phyloP scores from a whole-genome alignment of 2,329 filamentous ascomycete genomes.

The Myotisia sp. region DNA sequence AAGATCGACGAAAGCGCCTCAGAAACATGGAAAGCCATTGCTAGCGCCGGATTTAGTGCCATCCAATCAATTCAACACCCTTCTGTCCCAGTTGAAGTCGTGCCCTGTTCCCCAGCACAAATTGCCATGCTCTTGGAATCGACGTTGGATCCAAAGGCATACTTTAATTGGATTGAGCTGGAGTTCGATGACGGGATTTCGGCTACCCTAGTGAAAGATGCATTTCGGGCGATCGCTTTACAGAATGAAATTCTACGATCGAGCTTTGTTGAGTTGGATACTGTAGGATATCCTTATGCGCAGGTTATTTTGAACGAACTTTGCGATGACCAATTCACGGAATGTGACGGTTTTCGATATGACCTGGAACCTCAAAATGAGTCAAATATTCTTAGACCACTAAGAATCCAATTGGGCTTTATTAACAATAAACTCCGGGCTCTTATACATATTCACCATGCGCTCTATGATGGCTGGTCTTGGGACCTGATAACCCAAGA shows the following conservation, averaged over 20 bases:
- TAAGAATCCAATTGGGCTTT: conserved; percentile 44
- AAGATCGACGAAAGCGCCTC: conserved; percentile 8
- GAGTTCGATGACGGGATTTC: conserved; percentile 33
- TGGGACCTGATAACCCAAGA: conserved; percentile 60
- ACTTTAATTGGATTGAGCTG: conserved; percentile 66
- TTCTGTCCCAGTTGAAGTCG: conserved; percentile 24
- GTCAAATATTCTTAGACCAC: conserved; percentile 38
- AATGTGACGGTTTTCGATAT: conserved; percentile 28
- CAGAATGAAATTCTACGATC: conserved; percentile 57
- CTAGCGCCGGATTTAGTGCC: conserved; percentile 23
- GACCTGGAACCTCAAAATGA: conserved; percentile 27
- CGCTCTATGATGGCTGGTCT: conserved; percentile 89
- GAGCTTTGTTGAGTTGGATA: conserved; percentile 48
- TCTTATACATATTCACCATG: conserved; percentile 58
- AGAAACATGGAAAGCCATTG: conserved; percentile 14
- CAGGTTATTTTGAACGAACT: conserved; percentile 51
- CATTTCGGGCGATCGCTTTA: conserved; percentile 37
- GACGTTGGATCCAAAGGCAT: conserved; percentile 42
- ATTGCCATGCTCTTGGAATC: conserved; percentile 70
- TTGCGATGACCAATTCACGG: conserved; percentile 31
- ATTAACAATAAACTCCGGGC: conserved; percentile 15
- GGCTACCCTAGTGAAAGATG: conserved; percentile 31
- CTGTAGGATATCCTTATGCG: conserved; percentile 36
- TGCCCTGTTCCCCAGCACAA: conserved; percentile 60
- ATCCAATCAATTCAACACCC: conserved; percentile 25